Evolutionary conservation across 2,329 filamentous ascomycete species (phyloP).

Genomic region (Cladobotryum protrusum): DNA sequence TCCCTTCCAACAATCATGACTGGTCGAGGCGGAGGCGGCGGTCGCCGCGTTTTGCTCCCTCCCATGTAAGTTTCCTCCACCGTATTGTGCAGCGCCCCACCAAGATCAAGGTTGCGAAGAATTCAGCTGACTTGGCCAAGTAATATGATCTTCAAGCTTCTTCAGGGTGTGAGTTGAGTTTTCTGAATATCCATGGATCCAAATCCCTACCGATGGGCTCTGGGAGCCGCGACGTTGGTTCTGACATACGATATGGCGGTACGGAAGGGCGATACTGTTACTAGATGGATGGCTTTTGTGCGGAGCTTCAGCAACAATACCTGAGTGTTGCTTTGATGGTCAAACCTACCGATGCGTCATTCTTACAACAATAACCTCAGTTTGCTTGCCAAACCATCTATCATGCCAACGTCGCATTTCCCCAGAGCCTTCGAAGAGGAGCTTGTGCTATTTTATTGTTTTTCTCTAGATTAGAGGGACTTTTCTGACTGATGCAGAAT

Average conservation of each 20-base stretch:
- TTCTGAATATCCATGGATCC: neutral
- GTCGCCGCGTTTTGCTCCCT: constrained; percentile 54
- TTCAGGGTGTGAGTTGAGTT: constrained; percentile 49
- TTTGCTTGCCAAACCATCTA: too few species aligned
- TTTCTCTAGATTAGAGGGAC: neutral
- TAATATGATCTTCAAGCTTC: constrained; percentile 63
- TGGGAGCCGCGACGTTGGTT: neutral
- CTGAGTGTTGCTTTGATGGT: too few species aligned
- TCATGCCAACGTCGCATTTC: neutral
- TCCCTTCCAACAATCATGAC: constrained; percentile 39
- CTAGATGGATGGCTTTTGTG: too few species aligned
- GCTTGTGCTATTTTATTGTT: neutral
- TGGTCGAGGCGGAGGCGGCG: constrained; percentile 53
- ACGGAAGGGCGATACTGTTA: too few species aligned
- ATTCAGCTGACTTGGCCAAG: constrained; percentile 24
- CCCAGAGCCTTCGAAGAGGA: neutral
- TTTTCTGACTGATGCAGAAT: constrained; percentile 43
- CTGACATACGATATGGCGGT: neutral
- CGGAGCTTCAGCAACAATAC: too few species aligned
- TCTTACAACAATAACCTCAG: too few species aligned
- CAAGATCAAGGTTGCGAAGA: neutral
- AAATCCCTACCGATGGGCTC: too few species aligned
- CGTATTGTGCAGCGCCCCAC: constrained; percentile 1
- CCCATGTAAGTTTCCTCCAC: constrained; percentile 39
- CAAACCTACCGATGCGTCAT: too few species aligned